phyloP scores from a whole-genome alignment of 2,329 filamentous ascomycete species.

The Cercospora citrullina region DNA sequence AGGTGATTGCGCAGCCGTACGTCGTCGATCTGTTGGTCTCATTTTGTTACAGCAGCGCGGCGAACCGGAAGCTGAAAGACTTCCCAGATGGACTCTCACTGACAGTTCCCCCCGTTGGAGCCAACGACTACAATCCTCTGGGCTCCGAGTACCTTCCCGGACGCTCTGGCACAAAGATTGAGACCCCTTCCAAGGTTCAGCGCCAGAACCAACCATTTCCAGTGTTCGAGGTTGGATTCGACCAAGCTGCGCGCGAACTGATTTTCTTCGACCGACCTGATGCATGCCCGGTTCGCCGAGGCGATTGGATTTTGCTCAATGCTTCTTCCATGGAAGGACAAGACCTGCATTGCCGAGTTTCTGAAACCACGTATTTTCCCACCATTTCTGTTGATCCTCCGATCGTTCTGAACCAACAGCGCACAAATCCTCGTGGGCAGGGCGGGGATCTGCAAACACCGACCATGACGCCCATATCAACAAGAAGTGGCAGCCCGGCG shows the following conservation, averaged over 20 bases:
- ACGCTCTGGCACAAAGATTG: not conserved
- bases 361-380: constrained; percentile 48
- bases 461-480: constrained; percentile 19
- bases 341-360: constrained; percentile 54
- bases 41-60: constrained; percentile 70
- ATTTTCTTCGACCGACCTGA: constrained; percentile 38
- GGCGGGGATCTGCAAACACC: not conserved
- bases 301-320: constrained; percentile 54
- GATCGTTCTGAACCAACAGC: constrained; percentile 11
- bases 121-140: constrained; percentile 15
- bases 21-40: constrained; percentile 83
- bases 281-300: constrained; percentile 44
- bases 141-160: constrained; percentile 1
- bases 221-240: constrained; percentile 34
- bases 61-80: constrained; percentile 47
- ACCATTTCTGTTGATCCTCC: constrained; percentile 42
- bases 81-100: constrained; percentile 60
- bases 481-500: constrained; percentile 21
- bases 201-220: not conserved
- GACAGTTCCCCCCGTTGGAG: constrained; percentile 49
- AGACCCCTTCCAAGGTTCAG: not conserved
- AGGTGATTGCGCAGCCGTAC: constrained; percentile 74
- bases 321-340: constrained; percentile 12
- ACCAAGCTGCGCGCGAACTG: constrained; percentile 45
- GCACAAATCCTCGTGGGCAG: not conserved